Conservation (phyloP, 257 asterid genomes). For the Apocynum venetum region DNA sequence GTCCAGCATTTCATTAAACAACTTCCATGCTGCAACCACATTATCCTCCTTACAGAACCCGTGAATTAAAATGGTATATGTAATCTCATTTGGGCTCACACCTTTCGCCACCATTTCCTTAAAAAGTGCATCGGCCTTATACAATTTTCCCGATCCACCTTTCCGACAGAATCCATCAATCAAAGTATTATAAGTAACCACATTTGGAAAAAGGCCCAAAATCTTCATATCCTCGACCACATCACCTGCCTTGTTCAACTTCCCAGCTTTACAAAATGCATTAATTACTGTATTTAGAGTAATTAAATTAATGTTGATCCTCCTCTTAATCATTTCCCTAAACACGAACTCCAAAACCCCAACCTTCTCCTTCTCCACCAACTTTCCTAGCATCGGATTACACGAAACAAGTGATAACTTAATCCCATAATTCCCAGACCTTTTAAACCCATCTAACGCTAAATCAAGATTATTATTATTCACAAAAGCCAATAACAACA, state of each 20-base stretch:
- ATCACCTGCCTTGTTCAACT: constrained; percentile 67
- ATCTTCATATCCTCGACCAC: constrained; percentile 77
- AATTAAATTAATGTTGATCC: constrained; percentile 41
- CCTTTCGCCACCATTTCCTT: constrained; percentile 70
- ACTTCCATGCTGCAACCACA: constrained; percentile 43
- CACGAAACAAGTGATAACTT: constrained; percentile 57
- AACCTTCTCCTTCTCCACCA: constrained; percentile 47
- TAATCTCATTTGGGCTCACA: constrained; percentile 47
- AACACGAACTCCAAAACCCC: constrained; percentile 52
- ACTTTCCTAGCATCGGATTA: constrained; percentile 47
- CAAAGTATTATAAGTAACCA: constrained; percentile 64
- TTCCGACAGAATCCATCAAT: constrained; percentile 72
- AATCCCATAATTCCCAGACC: constrained; percentile 74
- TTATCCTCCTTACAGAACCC: constrained; percentile 81
- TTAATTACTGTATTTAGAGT: constrained; percentile 58
- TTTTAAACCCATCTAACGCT: constrained; percentile 69
- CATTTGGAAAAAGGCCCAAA: constrained; percentile 55
- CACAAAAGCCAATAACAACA: constrained; percentile 54
- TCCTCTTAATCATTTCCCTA: constrained; percentile 77
- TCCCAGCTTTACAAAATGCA: constrained; percentile 83
- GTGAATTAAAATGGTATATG: constrained; percentile 66
- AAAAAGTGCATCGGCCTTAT: constrained; percentile 54
- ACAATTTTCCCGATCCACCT: constrained; percentile 71
- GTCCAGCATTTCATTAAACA: constrained; percentile 63
- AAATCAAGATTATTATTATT: constrained; percentile 36